Evolutionary conservation across 2,329 filamentous ascomycete genomes (phyloP).

Genomic region (Talaromyces sp.): DNA sequence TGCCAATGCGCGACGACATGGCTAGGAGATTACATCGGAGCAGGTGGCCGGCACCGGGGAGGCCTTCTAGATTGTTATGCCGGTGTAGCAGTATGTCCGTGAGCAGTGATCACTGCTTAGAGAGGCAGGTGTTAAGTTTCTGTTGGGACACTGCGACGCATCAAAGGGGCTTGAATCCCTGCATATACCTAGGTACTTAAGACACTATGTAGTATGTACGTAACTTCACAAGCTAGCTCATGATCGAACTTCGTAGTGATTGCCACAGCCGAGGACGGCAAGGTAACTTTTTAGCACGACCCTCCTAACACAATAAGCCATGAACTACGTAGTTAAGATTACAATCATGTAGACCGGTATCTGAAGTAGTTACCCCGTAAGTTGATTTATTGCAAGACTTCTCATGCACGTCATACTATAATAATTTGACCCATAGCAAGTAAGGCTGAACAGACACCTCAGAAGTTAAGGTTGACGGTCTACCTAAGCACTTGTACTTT

Average conservation of each 20-base stretch:
- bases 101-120: conserved; percentile 1
- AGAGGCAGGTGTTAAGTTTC: not conserved
- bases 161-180: not conserved
- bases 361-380: not conserved
- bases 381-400: not conserved
- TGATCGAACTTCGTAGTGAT: not conserved
- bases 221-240: not conserved
- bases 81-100: not conserved
- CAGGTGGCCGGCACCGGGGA: too few relatives aligned
- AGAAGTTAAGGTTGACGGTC: not conserved
- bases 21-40: not conserved
- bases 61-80: not conserved
- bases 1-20: not conserved
- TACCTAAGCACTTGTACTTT: not conserved
- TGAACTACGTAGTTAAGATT: not conserved
- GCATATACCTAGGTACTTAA: not conserved
- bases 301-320: not conserved
- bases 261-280: not conserved
- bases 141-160: not conserved
- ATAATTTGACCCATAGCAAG: not conserved
- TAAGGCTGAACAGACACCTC: not conserved
- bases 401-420: not conserved
- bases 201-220: not conserved
- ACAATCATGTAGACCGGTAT: not conserved
- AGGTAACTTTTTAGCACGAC: not conserved